These are phyloP conservation scores for Colletotrichum sp. DNA, from an alignment of 2,329 filamentous ascomycete genomes.

Conservation along the genomic window DNA sequence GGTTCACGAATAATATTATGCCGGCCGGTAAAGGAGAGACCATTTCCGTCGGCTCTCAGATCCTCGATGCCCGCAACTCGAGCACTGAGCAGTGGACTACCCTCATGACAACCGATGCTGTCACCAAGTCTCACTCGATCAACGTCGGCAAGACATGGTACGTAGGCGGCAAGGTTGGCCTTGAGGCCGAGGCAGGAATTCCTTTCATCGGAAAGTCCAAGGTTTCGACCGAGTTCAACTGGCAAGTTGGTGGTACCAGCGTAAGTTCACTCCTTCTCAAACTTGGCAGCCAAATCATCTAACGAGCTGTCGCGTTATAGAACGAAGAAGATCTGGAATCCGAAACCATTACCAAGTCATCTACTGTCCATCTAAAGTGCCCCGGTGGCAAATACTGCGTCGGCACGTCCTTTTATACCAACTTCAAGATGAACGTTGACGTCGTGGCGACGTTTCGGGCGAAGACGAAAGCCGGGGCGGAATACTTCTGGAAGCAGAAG, in stretches of 20 bases:
- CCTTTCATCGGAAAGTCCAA: background rate
- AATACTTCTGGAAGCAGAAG: background rate
- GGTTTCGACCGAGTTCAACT: background rate
- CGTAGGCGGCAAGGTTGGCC: background rate
- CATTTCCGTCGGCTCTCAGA: background rate
- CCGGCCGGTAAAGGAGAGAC: background rate
- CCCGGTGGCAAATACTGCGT: conserved; percentile 18
- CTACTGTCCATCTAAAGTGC: background rate
- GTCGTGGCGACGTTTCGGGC: background rate
- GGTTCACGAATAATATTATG: background rate
- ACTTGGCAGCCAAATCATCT: background rate
- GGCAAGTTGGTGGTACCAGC: background rate
- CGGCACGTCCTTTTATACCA: conserved; percentile 10
- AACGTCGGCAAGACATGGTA: background rate
- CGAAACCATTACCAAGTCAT: background rate
- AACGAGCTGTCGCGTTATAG: background rate
- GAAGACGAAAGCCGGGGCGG: background rate
- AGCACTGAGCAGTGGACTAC: background rate
- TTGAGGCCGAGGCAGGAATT: background rate
- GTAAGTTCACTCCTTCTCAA: background rate
- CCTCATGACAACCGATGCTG: background rate
- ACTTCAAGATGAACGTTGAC: conserved; percentile 15
- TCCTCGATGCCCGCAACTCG: background rate
- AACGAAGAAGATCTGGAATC: background rate
- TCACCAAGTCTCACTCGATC: background rate